Base-by-base conservation (phyloP, 139 green algal species). In the Pleodorina starrii region DNA sequence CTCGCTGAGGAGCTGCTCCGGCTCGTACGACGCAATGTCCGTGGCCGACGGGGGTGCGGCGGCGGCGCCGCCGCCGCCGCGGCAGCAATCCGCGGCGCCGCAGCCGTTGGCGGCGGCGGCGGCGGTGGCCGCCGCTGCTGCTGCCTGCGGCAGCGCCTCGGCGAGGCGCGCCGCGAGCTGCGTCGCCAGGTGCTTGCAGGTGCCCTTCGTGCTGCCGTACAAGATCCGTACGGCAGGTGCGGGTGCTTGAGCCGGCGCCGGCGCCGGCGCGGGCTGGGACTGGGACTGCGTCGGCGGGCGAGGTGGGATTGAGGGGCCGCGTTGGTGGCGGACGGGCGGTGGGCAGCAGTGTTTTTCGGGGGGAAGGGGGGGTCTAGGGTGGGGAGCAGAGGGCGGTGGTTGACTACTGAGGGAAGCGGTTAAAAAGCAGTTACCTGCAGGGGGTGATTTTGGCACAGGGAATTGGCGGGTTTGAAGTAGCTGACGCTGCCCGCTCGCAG, bases 1-100 rank as follows among this genome's bases (percentile, higher is more conserved):
- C 72, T 90, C 81, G 29, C 46, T 38, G 50, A 93, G 29, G 54
- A 84, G 54, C 48, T 59, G 36, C 74, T 93, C 90, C 5, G 90
- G 90, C 72, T 93, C 90, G 51, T 71, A 92, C 7, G 27, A 46
- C 21, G 84, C 42, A 40, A 90, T 2, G 42, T 90, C 77, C 9
- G 68, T 2, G 51, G 36, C 50, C 19, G 77, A n/a, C 0, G 36
- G 25, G 32, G 57, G 27, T 29, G 14, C 51, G 29, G 29, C 80
- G 17, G 40, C 59, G n/a, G 29, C 72, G 69, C 63, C 38, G 63
- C n/a, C 63, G 5, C 10, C 36, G 54, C 63, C 35, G 21, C 60
- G 16, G 59, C 57, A 86, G 80, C 54, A 84, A 5, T 51, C 27
- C 36, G 44, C 66, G 32, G 21, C 14, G 35, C 23, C 40, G 38